Evolutionary conservation across 1,284 basidiomycete species (phyloP).

Genomic region (Tilletiopsis washingtonensis): DNA sequence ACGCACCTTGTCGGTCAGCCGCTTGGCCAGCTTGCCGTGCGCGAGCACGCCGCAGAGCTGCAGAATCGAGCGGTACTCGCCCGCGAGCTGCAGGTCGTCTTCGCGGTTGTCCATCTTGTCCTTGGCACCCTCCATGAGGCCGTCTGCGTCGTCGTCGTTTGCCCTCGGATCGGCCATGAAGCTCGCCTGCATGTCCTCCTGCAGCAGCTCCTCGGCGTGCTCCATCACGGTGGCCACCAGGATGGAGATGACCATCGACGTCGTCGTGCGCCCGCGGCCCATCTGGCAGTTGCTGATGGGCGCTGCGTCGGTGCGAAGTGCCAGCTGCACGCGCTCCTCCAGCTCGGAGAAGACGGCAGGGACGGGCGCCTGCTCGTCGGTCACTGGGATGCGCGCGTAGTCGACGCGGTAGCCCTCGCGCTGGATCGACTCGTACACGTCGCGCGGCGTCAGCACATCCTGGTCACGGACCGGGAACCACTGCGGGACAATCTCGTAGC

Average conservation of each 20-base stretch:
- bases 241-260: constrained; percentile 40
- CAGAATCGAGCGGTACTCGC: constrained; percentile 93
- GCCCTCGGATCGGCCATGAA: neutral
- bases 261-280: constrained; percentile 45
- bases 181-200: too few relatives aligned
- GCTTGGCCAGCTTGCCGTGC: constrained; percentile 85
- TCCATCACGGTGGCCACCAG: constrained; percentile 40
- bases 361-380: constrained; percentile 47
- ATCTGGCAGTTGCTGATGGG: constrained; percentile 47
- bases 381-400: constrained; percentile 44
- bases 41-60: constrained; percentile 87
- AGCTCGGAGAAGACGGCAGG: constrained; percentile 43
- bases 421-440: constrained; percentile 50
- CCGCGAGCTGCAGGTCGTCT: constrained; percentile 52
- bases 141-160: neutral
- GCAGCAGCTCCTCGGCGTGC: constrained; percentile 24
- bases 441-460: constrained; percentile 88
- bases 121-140: constrained; percentile 8
- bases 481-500: constrained; percentile 57
- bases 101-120: constrained; percentile 40
- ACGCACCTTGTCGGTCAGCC: constrained; percentile 76
- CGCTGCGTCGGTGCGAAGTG: constrained; percentile 28
- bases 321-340: constrained; percentile 37
- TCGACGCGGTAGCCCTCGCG: constrained; percentile 42
- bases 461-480: constrained; percentile 78